These are phyloP conservation scores for Tremella yokohamensis DNA, from an alignment of 768 basidiomycete genomes.

Conservation along the genomic window DNA sequence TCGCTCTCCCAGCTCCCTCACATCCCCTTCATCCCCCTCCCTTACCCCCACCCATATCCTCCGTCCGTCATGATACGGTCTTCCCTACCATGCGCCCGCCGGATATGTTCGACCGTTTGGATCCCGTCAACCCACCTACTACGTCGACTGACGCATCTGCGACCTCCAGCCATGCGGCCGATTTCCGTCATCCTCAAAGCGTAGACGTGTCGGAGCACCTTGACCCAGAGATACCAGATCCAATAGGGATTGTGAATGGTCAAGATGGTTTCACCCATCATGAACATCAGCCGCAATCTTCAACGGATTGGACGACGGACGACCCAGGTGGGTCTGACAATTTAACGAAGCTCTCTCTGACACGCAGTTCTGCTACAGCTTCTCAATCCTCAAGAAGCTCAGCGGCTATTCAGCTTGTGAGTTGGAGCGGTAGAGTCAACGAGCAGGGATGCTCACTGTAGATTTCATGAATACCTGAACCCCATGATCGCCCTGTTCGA, in stretches of 20 bases:
- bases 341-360: neutral
- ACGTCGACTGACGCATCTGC: neutral
- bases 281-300: neutral
- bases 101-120: neutral
- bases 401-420: slow-evolving; percentile 1
- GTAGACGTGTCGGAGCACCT: slow-evolving; percentile 1
- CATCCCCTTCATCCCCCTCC: neutral
- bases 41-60: neutral
- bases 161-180: neutral
- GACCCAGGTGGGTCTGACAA: neutral
- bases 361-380: neutral
- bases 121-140: neutral
- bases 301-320: neutral
- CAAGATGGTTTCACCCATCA: neutral
- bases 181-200: slow-evolving; percentile 4
- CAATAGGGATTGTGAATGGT: too few species aligned
- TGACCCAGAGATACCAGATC: slow-evolving; percentile 1
- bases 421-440: neutral
- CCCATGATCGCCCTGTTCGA: slow-evolving; percentile 2
- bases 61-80: neutral
- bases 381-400: neutral
- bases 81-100: neutral
- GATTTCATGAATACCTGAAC: neutral
- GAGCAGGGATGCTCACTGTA: neutral
- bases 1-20: neutral